Evolutionary conservation across 2,329 filamentous ascomycete genomes (phyloP), one percentile per base, ranked within the genome.

Genomic region (Thermomyces lanuginosus): DNA sequence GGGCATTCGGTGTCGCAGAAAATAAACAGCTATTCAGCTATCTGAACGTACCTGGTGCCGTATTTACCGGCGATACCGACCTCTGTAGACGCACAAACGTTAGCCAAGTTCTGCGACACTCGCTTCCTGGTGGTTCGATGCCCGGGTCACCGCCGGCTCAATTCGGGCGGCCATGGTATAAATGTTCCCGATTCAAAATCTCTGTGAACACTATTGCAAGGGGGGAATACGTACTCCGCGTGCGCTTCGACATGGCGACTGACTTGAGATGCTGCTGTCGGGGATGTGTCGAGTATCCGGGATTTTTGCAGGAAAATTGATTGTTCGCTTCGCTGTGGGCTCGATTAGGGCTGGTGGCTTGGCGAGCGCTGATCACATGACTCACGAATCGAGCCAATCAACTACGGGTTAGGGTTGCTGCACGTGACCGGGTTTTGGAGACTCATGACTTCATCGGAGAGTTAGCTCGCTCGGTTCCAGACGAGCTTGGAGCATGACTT

Each of bases 21-120:
- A n/a, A n/a, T n/a, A n/a, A n/a, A n/a, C n/a, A n/a, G n/a, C n/a
- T n/a, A n/a, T n/a, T n/a, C n/a, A n/a, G n/a, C n/a, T n/a, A 32
- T 44, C 40, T 40, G 41, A 50, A 53, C 76, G 63, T 78, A 91
- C 76, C 83, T 81, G 59, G 78, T 84, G 72, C 84, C 84, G 68
- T 92, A 93, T 76, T 92, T 91, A 67, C 84, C 81, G 69, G 86
- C 93, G 63, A 93, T 84, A 63, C 82, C 82, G 75, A 92, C 83
- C 79, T 92, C 61, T 65, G 45, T 30, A 36, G 29, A 33, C n/a
- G n/a, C n/a, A n/a, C n/a, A n/a, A n/a, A n/a, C n/a, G n/a, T n/a
- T n/a, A n/a, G n/a, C n/a, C n/a, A n/a, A n/a, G n/a, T n/a, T n/a
- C n/a, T n/a, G n/a, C n/a, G n/a, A n/a, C n/a, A n/a, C n/a, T n/a